Evolutionary conservation across 1,284 basidiomycete species (phyloP).

Genomic region (Trichosporon sp.): DNA sequence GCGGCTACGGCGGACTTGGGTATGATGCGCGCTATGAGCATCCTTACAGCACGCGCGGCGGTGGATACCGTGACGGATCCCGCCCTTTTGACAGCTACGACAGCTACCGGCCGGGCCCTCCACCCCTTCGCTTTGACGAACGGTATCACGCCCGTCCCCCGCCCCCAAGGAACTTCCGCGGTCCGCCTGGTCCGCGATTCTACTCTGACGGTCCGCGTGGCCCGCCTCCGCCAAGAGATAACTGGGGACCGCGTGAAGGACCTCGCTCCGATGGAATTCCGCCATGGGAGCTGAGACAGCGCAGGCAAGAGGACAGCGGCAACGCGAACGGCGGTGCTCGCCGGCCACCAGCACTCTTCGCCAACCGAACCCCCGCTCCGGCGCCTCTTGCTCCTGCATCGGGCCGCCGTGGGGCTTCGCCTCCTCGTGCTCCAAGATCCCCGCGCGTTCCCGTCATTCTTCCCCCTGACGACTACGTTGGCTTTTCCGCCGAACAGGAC

Average conservation of each 20-base stretch:
- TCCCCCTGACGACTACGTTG: conserved; percentile 19
- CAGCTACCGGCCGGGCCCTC: conserved; percentile 12
- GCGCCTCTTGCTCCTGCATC: neutral
- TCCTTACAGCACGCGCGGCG: neutral
- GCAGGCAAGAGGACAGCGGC: neutral
- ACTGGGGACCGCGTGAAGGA: neutral
- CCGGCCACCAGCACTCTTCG: neutral
- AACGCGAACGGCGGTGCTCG: neutral
- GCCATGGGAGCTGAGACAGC: conserved; percentile 5
- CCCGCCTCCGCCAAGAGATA: neutral
- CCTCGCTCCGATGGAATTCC: neutral
- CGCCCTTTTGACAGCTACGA: neutral
- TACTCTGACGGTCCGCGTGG: conserved; percentile 3
- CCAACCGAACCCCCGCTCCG: neutral
- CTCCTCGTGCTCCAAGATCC: neutral
- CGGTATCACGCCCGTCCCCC: conserved; percentile 2
- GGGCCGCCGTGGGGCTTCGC: neutral
- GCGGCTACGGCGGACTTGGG: neutral
- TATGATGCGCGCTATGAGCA: neutral
- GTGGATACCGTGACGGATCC: neutral
- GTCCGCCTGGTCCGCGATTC: conserved; percentile 4
- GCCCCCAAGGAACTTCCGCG: neutral
- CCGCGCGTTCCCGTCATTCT: conserved; percentile 10
- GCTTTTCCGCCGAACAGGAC: conserved; percentile 20
- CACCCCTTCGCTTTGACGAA: conserved; percentile 6